phyloP scores from a whole-genome alignment of 768 basidiomycete species.

The Lactarius sp. region DNA sequence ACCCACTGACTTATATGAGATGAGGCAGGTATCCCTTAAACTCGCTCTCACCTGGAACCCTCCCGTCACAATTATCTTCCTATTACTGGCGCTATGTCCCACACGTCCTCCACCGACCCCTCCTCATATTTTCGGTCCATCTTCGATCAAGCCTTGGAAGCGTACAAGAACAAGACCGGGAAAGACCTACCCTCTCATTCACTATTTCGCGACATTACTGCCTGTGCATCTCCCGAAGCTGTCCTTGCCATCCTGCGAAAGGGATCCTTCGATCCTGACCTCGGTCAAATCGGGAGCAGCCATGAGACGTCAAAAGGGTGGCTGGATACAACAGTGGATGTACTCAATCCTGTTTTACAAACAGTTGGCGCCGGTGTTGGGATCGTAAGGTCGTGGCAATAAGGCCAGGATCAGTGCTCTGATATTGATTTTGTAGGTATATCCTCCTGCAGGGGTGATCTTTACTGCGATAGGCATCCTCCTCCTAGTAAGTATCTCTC shows the following conservation, averaged over 20 bases:
- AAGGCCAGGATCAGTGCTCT: background rate
- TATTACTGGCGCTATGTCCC: background rate
- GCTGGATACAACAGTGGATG: background rate
- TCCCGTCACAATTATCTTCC: too few relatives aligned
- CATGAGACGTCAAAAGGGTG: background rate
- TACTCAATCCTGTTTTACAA: background rate
- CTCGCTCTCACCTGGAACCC: too few relatives aligned
- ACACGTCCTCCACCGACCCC: too few relatives aligned
- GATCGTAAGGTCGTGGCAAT: background rate
- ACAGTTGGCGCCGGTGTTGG: background rate
- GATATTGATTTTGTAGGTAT: too few relatives aligned
- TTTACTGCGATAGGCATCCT: slow-evolving; percentile 1
- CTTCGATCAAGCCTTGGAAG: too few relatives aligned
- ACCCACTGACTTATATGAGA: too few relatives aligned
- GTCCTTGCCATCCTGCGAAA: too few relatives aligned
- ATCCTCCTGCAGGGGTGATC: background rate
- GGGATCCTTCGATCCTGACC: too few relatives aligned
- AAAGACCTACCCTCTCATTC: background rate
- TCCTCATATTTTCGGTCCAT: too few relatives aligned
- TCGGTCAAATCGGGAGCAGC: background rate
- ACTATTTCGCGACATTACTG: background rate
- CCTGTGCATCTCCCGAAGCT: background rate
- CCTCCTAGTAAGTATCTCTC: background rate
- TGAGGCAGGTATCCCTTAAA: too few relatives aligned
- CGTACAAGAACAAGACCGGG: too few relatives aligned